Conservation (phyloP, 2,329 filamentous ascomycete genomes). For the Scopulariopsis brevicaulis region DNA sequence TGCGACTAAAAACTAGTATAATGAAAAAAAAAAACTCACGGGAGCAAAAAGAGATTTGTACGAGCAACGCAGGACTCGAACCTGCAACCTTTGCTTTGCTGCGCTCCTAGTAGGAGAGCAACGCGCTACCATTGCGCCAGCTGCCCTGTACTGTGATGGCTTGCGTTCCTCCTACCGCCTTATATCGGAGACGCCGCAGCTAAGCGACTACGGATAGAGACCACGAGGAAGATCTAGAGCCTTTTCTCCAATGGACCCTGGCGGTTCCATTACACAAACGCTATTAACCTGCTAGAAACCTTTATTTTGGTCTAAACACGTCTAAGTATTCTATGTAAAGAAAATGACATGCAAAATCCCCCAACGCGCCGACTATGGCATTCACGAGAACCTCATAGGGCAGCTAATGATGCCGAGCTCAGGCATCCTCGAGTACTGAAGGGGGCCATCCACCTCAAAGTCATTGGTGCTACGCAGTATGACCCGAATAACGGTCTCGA, state of each 20-base stretch:
- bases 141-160: background rate
- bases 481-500: conserved; percentile 7
- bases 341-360: too few relatives aligned
- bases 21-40: background rate
- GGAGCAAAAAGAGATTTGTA: background rate
- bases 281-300: too few relatives aligned
- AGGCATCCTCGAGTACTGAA: conserved; percentile 12
- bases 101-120: background rate
- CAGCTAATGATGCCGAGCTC: conserved; percentile 13
- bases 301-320: too few relatives aligned
- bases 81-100: background rate
- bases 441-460: conserved; percentile 8
- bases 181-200: background rate
- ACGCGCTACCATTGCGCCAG: background rate
- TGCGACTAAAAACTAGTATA: background rate
- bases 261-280: too few relatives aligned
- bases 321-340: too few relatives aligned
- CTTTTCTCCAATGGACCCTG: too few relatives aligned
- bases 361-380: background rate
- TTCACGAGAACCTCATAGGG: conserved; percentile 6
- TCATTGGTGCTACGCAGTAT: conserved; percentile 8
- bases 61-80: background rate
- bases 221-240: too few relatives aligned
- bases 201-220: background rate
- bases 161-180: background rate